Base-by-base conservation (phyloP, 345 rosid species). In the Firmiana major region DNA sequence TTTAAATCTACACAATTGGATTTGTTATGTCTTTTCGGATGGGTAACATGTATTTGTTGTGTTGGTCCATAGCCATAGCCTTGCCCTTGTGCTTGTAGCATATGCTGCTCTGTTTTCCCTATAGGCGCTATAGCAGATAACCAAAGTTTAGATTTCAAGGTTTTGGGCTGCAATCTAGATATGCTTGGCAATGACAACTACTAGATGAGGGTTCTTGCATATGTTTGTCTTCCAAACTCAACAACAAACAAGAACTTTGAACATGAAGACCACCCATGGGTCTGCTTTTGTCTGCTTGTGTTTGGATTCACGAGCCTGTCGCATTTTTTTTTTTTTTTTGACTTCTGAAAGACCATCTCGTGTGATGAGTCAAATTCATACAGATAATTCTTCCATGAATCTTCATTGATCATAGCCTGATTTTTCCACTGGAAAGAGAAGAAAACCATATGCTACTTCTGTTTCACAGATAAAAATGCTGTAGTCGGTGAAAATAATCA, bases 21-120 rank as follows among this genome's bases (percentile, higher is more conserved):
- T 46, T 43, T 26, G 40, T 69, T 9, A 53, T 53, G 75, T 53
- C 34, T 53, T 53, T 53, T 75, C 46, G 66, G 81, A 81, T 75
- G 83, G 79, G 79, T 71, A 66, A 78, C 81, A 81, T 83, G 79
- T 80, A 80, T 81, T 79, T 79, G 80, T 63, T 75, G 63, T 76
- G 78, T 75, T 71, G 86, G 80, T 70, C 57, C 79, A 34, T 49
- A 10, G 67, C 71, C 0, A 63, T 64, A 28, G 46, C 6, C 13
- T 15, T n/a, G 19, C 24, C 26, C 28, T 38, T 19, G 46, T 38
- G 10, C 48, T 64, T 13, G 1, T 46, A 13, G 0, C 5, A 54
- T 54, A 16, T 34, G 63, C 75, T 54, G 13, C 63, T 19, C 62
- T 54, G 60, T 53, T 71, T 71, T 54, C 4, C 38, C 40, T 24